phyloP scores from a whole-genome alignment of 208 protist genomes.

The Leishmania lainsoni region DNA sequence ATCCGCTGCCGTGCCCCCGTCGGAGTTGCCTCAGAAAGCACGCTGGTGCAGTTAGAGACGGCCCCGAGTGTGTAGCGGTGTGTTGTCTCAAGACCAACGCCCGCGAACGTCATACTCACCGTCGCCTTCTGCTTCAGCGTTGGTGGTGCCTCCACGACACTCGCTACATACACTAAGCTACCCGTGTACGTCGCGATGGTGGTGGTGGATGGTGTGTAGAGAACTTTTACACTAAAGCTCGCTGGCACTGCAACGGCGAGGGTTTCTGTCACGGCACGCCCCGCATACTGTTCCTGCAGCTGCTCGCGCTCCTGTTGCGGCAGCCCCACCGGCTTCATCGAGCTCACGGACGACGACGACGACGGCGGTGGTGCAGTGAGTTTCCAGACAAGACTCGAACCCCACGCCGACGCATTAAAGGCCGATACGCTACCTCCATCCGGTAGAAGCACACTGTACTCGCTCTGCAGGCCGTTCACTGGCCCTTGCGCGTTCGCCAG shows the following conservation, averaged over 20 bases:
- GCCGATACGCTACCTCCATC: conserved; percentile 45
- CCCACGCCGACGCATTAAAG: conserved; percentile 20
- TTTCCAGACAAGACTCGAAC: conserved; percentile 31
- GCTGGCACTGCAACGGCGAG: conserved; percentile 6
- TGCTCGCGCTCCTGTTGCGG: neutral
- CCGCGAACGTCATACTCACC: conserved; percentile 35
- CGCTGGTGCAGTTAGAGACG: conserved; percentile 33
- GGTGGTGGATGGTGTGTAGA: conserved; percentile 16
- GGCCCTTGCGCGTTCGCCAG: conserved; percentile 44
- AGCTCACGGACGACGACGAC: neutral
- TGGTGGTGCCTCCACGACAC: conserved; percentile 23
- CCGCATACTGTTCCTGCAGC: neutral
- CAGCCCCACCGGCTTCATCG: neutral
- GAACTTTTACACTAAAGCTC: conserved; percentile 46
- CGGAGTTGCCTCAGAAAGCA: conserved; percentile 25
- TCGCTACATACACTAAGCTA: conserved; percentile 55
- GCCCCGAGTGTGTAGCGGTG: conserved; percentile 63
- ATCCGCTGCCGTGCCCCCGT: conserved; percentile 14
- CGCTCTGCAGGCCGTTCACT: conserved; percentile 62
- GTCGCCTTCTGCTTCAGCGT: conserved; percentile 19
- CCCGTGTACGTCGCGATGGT: conserved; percentile 38
- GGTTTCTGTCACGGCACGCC: neutral
- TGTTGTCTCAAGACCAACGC: conserved; percentile 59
- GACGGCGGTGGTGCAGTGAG: conserved; percentile 36
- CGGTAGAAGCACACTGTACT: conserved; percentile 59